Base-by-base conservation (phyloP, 768 basidiomycete species). In the Boletus sp. region DNA sequence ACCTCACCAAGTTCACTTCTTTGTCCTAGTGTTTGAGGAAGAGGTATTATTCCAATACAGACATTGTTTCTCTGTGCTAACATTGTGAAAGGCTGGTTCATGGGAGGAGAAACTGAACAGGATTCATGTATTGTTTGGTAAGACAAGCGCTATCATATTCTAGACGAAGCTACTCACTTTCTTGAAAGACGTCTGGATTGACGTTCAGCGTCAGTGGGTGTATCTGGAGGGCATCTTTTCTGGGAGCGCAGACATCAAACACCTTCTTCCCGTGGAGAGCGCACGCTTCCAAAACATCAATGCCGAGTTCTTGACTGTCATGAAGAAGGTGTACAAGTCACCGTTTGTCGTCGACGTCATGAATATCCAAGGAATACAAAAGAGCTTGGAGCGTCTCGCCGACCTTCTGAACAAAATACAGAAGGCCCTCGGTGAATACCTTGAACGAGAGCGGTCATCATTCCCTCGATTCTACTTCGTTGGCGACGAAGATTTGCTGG, bases 381-480 rank as follows among this genome's bases (percentile, higher is more conserved):
- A 99, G 77, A 94, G 90, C 61, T 77, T 99, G 62, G 97, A 99
- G 73, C 93, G 97, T 53, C 83, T 99, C 11, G 93, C 95, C 1
- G 97, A 99, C 64, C 80, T 98, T 35, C 78, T 99, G 53, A 92
- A 91, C 79, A 98, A 99, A 80, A 99, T 99, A 47, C 97, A 99
- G 73, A 99, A 99, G 73, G 97, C 97, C 0, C 83, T 99, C 4
- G 97, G 97, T 73, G 97, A 99, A 78, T 99, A 99, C 69, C 83
- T 99, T 29, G 97, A 99, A 68, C 87, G 97, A 52, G 97, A 99
- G 69, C 88, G 97, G 54, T 88, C 96, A 5, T 94, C 93, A 0
- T 99, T 99, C 84, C 97, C 97, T 67, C 91, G 97, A 8, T 99
- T 99, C 79, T 99, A 99, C 76, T 99, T 99, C 66, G 94, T 99